Conservation (phyloP, 441 rosid species). For the Rhodomyrtus psidioides region DNA sequence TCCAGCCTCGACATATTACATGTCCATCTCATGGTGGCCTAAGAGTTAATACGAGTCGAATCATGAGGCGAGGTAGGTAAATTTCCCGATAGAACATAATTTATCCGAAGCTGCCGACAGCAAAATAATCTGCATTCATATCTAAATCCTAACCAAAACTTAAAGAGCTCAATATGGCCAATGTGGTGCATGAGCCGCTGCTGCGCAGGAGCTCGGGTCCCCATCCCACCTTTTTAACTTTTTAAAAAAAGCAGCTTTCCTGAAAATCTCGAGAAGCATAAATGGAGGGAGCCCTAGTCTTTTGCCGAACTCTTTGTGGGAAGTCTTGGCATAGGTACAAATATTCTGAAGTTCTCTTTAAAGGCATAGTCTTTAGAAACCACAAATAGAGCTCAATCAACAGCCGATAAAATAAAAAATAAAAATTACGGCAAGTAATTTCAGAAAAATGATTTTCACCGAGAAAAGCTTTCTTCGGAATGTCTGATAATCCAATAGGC, state of each 20-base stretch:
- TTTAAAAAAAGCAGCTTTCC: neutral
- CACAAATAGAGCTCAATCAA: neutral
- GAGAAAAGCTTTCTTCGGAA: neutral
- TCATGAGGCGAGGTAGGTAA: neutral
- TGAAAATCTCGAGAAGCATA: neutral
- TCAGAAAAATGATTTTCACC: neutral
- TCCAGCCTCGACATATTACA: no score
- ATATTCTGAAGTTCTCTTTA: neutral
- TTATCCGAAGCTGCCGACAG: neutral
- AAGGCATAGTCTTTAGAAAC: neutral
- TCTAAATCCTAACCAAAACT: neutral
- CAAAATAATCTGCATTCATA: neutral
- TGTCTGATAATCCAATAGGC: neutral
- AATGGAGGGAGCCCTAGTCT: neutral
- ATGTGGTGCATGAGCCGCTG: neutral
- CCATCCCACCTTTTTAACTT: neutral
- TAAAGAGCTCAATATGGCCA: neutral
- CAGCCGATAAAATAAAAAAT: neutral
- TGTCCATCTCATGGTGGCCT: neutral
- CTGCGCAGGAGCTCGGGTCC: neutral
- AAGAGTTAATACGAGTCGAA: neutral
- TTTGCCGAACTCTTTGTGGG: neutral
- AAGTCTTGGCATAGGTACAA: neutral
- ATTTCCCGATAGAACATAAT: neutral
- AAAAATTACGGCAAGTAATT: neutral